Conservation (phyloP, 192 early-diverging fungal species). For the Coemansia biformis region DNA sequence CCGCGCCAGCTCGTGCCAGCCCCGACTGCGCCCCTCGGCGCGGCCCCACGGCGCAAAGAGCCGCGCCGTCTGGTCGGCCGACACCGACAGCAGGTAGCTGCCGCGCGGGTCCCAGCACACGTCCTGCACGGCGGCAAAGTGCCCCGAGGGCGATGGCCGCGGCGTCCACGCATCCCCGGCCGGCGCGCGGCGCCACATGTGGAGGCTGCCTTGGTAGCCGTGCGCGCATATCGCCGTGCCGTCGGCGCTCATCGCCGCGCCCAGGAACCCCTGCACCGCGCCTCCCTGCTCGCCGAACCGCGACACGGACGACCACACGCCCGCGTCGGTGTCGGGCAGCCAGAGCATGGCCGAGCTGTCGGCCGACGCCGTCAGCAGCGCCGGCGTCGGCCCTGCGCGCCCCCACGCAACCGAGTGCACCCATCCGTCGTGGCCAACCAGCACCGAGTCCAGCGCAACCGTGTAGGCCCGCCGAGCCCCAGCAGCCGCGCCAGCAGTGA, state of each 20-base stretch:
- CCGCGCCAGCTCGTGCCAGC: conserved; percentile 91
- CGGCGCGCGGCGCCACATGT: conserved; percentile 59
- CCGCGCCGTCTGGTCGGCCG: conserved; percentile 85
- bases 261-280: conserved; percentile 73
- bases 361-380: conserved; percentile 83
- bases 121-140: conserved; percentile 72
- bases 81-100: conserved; percentile 65
- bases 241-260: conserved; percentile 64
- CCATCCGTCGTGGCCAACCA: conserved; percentile 97
- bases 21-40: background rate
- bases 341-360: conserved; percentile 93
- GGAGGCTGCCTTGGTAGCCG: conserved; percentile 77
- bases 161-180: conserved; percentile 59
- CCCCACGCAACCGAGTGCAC: conserved; percentile 82
- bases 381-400: conserved; percentile 58
- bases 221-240: conserved; percentile 58
- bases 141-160: conserved; percentile 68
- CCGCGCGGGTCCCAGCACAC: conserved; percentile 78
- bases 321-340: conserved; percentile 69
- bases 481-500: conserved; percentile 11
- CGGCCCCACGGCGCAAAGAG: conserved; percentile 68
- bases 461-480: conserved; percentile 12
- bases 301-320: conserved; percentile 77
- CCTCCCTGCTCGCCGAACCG: conserved; percentile 85
- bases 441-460: conserved; percentile 81